These are phyloP conservation scores for Incumbomyces delicatus DNA, from an alignment of 2,329 filamentous ascomycete genomes.

Conservation along the genomic window DNA sequence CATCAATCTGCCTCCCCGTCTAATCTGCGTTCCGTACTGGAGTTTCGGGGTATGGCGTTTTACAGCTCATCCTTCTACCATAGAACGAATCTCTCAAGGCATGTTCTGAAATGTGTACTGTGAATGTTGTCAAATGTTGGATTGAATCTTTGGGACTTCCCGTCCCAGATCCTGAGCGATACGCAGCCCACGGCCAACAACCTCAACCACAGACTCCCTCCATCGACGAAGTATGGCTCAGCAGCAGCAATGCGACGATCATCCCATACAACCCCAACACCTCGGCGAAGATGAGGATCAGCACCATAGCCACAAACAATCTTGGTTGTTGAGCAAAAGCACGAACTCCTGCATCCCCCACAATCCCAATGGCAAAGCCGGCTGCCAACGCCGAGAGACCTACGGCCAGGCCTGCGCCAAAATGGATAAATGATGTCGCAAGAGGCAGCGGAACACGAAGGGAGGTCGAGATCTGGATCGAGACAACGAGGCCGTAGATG, in stretches of 20 bases:
- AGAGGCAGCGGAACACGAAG: slow-evolving; percentile 43
- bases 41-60: too few species aligned
- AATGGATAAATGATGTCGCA: slow-evolving; percentile 74
- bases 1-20: too few species aligned
- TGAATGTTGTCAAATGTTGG: too few species aligned
- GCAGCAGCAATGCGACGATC: slow-evolving; percentile 95
- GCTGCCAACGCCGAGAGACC: slow-evolving; percentile 74
- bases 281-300: slow-evolving; percentile 99
- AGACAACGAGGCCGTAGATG: slow-evolving; percentile 91
- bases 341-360: slow-evolving; percentile 49
- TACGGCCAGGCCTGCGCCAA: slow-evolving; percentile 72
- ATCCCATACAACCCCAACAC: slow-evolving; percentile 98
- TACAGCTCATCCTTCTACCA: too few species aligned
- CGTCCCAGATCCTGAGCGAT: too few species aligned
- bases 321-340: slow-evolving; percentile 43
- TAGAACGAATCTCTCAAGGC: too few species aligned
- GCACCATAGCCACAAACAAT: slow-evolving; percentile 79
- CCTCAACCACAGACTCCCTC: slow-evolving; percentile 1
- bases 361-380: slow-evolving; percentile 76
- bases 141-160: too few species aligned
- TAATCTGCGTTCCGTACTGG: too few species aligned
- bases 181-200: neutral
- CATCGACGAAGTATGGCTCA: neutral
- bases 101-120: too few species aligned
- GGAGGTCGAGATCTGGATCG: slow-evolving; percentile 61